phyloP scores from a whole-genome alignment of 73 alveolate genomes.

The Blepharisma japonicum region DNA sequence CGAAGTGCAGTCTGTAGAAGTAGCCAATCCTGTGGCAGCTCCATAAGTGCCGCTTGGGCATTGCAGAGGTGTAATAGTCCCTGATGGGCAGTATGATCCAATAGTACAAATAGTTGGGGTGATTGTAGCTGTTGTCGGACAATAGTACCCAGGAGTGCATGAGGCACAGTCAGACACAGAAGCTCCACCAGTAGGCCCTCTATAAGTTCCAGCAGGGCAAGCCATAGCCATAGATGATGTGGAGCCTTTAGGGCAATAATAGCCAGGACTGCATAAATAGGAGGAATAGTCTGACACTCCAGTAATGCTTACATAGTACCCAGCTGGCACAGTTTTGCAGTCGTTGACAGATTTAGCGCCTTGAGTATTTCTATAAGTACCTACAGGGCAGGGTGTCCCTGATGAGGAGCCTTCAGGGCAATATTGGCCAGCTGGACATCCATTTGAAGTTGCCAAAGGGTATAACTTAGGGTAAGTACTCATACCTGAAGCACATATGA shows the following conservation, averaged over 20 bases:
- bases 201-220: conserved; percentile 72
- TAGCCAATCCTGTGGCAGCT: conserved; percentile 37
- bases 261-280: conserved; percentile 57
- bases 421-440: conserved; percentile 66
- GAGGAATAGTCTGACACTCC: conserved; percentile 60
- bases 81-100: conserved; percentile 58
- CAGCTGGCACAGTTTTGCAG: conserved; percentile 50
- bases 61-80: conserved; percentile 36
- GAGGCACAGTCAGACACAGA: conserved; percentile 61
- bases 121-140: conserved; percentile 54
- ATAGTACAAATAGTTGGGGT: conserved; percentile 47
- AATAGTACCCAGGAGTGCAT: conserved; percentile 77
- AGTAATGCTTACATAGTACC: conserved; percentile 47
- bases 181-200: conserved; percentile 43
- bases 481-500: conserved; percentile 45
- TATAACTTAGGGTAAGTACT: conserved; percentile 27
- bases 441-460: conserved; percentile 33
- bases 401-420: conserved; percentile 64
- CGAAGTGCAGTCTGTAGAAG: conserved; percentile 47
- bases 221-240: conserved; percentile 33
- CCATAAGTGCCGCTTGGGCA: conserved; percentile 67
- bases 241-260: conserved; percentile 79
- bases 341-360: conserved; percentile 47
- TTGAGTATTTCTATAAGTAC: conserved; percentile 53
- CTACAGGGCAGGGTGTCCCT: conserved; percentile 56